Conservation (phyloP, 345 rosid genomes). For the Hevea brasiliensis region DNA sequence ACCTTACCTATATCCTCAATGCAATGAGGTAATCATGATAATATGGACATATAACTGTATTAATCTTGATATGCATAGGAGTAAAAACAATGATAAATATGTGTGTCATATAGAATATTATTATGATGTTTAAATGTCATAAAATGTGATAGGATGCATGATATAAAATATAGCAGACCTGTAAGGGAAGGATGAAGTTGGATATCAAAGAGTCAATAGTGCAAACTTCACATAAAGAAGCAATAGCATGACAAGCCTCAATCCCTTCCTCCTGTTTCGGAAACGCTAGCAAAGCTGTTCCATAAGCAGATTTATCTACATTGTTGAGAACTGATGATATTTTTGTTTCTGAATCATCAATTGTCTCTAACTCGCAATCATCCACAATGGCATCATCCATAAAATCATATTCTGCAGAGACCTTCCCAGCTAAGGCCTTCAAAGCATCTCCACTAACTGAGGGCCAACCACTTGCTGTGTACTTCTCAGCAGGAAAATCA, state of each 20-base stretch:
- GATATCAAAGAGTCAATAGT: conserved; percentile 90
- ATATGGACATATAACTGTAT: not conserved
- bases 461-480: conserved; percentile 81
- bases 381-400: conserved; percentile 34
- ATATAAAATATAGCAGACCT: conserved; percentile 44
- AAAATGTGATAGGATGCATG: not conserved
- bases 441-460: conserved; percentile 76
- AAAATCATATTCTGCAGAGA: conserved; percentile 66
- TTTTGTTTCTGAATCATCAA: conserved; percentile 26
- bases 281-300: conserved; percentile 56
- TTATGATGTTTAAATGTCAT: no score
- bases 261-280: conserved; percentile 53
- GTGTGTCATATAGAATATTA: no score
- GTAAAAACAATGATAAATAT: not conserved
- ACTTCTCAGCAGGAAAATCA: conserved; percentile 52
- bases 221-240: conserved; percentile 88
- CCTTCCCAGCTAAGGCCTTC: conserved; percentile 75
- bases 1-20: not conserved
- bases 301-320: conserved; percentile 53
- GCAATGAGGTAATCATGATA: not conserved
- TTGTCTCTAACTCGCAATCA: conserved; percentile 20
- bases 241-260: conserved; percentile 93
- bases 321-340: conserved; percentile 22
- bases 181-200: conserved; percentile 89
- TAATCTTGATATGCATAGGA: not conserved